phyloP scores from a whole-genome alignment of 1,284 basidiomycete species.

The Gymnopus androsaceus region DNA sequence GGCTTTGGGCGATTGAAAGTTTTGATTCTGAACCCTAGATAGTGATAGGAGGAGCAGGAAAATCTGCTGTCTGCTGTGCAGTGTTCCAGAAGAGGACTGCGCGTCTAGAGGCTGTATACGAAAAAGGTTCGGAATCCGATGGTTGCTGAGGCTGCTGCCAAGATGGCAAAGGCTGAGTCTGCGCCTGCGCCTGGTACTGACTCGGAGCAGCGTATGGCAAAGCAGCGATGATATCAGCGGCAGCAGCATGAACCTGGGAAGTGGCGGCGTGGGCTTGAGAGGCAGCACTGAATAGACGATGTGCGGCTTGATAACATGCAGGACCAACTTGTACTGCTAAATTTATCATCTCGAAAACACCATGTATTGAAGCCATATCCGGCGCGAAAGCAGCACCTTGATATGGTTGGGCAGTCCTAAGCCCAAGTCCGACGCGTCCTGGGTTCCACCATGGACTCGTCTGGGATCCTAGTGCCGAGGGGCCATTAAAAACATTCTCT shows the following conservation, averaged over 20 bases:
- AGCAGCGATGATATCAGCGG: background rate
- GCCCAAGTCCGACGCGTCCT: no score
- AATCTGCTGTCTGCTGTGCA: no score
- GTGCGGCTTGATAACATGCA: background rate
- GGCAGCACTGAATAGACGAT: background rate
- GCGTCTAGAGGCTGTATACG: no score
- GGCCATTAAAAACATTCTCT: no score
- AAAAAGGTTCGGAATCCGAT: no score
- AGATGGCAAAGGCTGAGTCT: background rate
- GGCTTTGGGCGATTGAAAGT: no score
- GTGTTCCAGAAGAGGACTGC: no score
- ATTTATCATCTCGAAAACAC: background rate
- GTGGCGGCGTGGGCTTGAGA: background rate
- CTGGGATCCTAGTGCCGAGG: no score
- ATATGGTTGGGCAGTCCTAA: background rate
- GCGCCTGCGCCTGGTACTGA: background rate
- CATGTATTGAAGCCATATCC: background rate
- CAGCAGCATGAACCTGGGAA: background rate
- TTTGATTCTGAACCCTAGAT: no score
- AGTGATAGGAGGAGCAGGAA: no score
- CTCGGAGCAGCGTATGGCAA: background rate
- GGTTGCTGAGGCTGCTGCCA: background rate
- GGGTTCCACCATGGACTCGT: no score
- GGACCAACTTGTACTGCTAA: background rate
- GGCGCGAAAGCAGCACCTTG: background rate